Evolutionary conservation across 257 asterid genomes (phyloP), one percentile per base, ranked within the genome.

Genomic region (Lithospermum erythrorhizon): DNA sequence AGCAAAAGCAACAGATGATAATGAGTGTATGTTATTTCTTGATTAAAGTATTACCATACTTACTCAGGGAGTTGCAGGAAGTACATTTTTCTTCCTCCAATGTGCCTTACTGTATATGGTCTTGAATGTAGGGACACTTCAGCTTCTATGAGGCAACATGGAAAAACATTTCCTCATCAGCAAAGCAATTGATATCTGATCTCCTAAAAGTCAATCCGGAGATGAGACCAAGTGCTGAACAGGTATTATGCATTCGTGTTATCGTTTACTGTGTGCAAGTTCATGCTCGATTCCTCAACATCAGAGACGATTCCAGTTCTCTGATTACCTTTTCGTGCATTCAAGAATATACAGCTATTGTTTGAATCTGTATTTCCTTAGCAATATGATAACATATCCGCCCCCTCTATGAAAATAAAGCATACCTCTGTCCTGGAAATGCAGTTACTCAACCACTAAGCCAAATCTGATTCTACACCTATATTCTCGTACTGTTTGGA

Each of bases 81-180:
- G 49, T 41, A 13, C 49, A 41, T 41, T 53, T 10, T 53, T 53
- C 57, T 53, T 53, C 57, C 23, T 53, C 57, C 24, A 53, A 20
- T 19, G 15, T 53, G 23, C 57, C 3, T n/a, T 20, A 19, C 57
- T 53, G 23, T 7, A 4, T 6, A 22, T 22, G 23, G 27, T 16
- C 21, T 53, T 53, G 41, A 48, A 17, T 58, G 57, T 78, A 88
- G 96, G 96, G 94, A 21, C 59, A 80, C 21, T 78, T 88, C 73
- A 88, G 88, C 70, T 88, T 88, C 76, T 82, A 88, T 51, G 96
- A 88, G 74, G 82, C 83, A 72, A 88, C 96, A 29, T 88, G 96
- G 96, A 88, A 88, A 68, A 81, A 82, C 59, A 85, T 85, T 47
- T 85, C 96, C 62, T 80, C 85, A 22, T 81, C 96, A 41, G 96